These are phyloP conservation scores for Myxozyma sirexii DNA, from an alignment of 805 yeast species.

Conservation along the genomic window DNA sequence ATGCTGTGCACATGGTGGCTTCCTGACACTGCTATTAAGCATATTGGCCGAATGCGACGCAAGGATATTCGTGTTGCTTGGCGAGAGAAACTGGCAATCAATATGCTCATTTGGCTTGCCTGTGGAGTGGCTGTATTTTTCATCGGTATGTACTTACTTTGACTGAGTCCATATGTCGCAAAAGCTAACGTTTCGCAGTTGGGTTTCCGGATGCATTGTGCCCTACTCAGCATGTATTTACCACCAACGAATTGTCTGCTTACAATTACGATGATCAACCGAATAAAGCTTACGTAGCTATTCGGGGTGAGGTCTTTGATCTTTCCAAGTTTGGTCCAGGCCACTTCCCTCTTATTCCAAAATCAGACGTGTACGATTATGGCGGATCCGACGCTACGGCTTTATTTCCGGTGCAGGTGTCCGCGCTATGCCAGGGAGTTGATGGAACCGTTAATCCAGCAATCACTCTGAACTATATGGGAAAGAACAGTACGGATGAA, in stretches of 20 bases:
- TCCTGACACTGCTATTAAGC: slow-evolving; percentile 43
- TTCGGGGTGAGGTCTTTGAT: slow-evolving; percentile 48
- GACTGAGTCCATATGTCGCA: slow-evolving; percentile 38
- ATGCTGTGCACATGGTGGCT: slow-evolving; percentile 47
- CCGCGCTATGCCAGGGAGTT: slow-evolving; percentile 46
- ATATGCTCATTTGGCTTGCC: slow-evolving; percentile 47
- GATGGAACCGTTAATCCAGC: slow-evolving; percentile 43
- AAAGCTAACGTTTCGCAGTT: slow-evolving; percentile 35
- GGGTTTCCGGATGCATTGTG: slow-evolving; percentile 48
- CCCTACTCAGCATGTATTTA: slow-evolving; percentile 46
- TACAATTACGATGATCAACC: slow-evolving; percentile 41
- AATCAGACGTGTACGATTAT: slow-evolving; percentile 42
- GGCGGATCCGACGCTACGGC: slow-evolving; percentile 45
- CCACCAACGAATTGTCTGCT: slow-evolving; percentile 41
- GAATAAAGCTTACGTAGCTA: slow-evolving; percentile 42
- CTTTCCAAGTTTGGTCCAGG: slow-evolving; percentile 45
- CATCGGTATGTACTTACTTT: slow-evolving; percentile 27
- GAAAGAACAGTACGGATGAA: slow-evolving; percentile 43
- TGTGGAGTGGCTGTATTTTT: slow-evolving; percentile 37
- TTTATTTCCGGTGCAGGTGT: slow-evolving; percentile 47
- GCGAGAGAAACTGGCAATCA: slow-evolving; percentile 50
- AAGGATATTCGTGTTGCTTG: slow-evolving; percentile 47
- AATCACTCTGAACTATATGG: slow-evolving; percentile 37
- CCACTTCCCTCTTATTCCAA: slow-evolving; percentile 46
- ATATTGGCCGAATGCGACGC: slow-evolving; percentile 42